phyloP scores from a whole-genome alignment of 257 asterid species.

The Solanum bulbocastanum region DNA sequence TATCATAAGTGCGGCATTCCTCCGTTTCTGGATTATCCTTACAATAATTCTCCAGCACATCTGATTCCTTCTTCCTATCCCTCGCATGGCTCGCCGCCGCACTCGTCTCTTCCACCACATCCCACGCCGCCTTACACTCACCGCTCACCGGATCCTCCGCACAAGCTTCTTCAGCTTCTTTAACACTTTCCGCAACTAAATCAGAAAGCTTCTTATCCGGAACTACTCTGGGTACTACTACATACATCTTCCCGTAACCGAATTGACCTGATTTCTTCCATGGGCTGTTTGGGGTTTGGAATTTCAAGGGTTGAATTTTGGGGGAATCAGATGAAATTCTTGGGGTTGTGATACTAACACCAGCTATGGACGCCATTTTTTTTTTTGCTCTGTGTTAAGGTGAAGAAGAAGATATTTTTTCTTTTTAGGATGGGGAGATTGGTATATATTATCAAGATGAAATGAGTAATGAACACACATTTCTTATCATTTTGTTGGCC shows the following conservation, averaged over 20 bases:
- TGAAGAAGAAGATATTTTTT: neutral
- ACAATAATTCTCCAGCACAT: slow-evolving; percentile 73
- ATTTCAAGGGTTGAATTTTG: slow-evolving; percentile 1
- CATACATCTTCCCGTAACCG: slow-evolving; percentile 22
- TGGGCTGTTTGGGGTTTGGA: slow-evolving; percentile 11
- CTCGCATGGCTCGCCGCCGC: slow-evolving; percentile 89
- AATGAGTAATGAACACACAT: neutral
- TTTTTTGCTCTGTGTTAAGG: neutral
- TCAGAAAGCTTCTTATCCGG: slow-evolving; percentile 53
- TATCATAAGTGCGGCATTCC: slow-evolving; percentile 91
- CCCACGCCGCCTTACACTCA: slow-evolving; percentile 98
- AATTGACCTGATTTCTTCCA: slow-evolving; percentile 5
- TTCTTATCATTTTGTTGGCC: neutral
- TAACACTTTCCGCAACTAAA: slow-evolving; percentile 81
- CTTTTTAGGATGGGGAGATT: neutral
- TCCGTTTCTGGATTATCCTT: slow-evolving; percentile 90
- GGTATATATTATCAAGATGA: neutral
- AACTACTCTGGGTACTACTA: slow-evolving; percentile 14
- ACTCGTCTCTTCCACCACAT: slow-evolving; percentile 98
- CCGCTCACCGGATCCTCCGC: slow-evolving; percentile 55
- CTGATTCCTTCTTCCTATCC: slow-evolving; percentile 62
- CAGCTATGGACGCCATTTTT: slow-evolving; percentile 51
- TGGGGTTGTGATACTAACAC: slow-evolving; percentile 42
- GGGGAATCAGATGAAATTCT: slow-evolving; percentile 20
- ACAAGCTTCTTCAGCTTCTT: slow-evolving; percentile 65